Evolutionary conservation across 2,329 filamentous ascomycete species (phyloP).

Genomic region (Cercospora zeae-maydis): DNA sequence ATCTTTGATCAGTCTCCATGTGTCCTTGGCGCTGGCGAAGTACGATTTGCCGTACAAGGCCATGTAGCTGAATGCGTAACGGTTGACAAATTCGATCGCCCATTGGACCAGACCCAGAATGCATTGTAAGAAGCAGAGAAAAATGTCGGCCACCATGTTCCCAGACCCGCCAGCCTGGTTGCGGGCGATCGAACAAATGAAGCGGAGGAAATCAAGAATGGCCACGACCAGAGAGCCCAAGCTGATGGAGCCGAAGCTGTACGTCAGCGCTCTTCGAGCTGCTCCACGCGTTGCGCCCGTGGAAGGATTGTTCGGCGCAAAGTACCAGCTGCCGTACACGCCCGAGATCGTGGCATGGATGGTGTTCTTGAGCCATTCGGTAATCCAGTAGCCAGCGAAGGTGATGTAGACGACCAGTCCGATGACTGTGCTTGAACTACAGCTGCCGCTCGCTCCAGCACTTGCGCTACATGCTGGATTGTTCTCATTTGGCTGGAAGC

Average conservation of each 20-base stretch:
- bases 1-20: constrained; percentile 61
- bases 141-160: constrained; percentile 62
- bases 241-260: constrained; percentile 88
- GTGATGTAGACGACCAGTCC: constrained; percentile 82
- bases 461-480: constrained; percentile 51
- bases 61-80: constrained; percentile 67
- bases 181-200: constrained; percentile 74
- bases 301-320: constrained; percentile 66
- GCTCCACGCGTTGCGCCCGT: constrained; percentile 78
- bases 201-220: constrained; percentile 78
- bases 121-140: constrained; percentile 74
- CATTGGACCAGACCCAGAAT: constrained; percentile 76
- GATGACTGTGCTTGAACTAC: constrained; percentile 72
- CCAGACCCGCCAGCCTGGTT: constrained; percentile 62
- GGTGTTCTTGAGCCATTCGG: constrained; percentile 90
- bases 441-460: constrained; percentile 54
- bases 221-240: constrained; percentile 82
- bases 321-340: constrained; percentile 93
- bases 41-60: constrained; percentile 89
- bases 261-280: constrained; percentile 75
- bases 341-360: constrained; percentile 85
- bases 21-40: constrained; percentile 80
- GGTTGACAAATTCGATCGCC: constrained; percentile 77
- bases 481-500: constrained; percentile 66
- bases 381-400: constrained; percentile 91